Evolutionary conservation across 202 grass and related monocot species (phyloP), one percentile per base, ranked within the genome.

Genomic region (Schoenoplectus triqueter): DNA sequence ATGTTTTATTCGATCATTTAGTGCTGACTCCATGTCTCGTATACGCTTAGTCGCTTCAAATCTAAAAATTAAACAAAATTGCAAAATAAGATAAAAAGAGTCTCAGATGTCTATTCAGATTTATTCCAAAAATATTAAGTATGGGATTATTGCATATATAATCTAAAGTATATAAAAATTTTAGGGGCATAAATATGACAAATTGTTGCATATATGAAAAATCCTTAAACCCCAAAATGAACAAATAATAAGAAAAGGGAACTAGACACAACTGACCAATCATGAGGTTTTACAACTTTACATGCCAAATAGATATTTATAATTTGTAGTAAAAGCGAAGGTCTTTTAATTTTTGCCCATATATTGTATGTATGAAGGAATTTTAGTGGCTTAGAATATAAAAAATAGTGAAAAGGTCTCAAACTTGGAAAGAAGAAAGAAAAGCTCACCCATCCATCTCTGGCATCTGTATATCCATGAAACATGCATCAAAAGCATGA

Each of bases 381-480:
- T 52, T 51, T 73, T 41, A 59, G 17, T 78, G 73, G 11, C 31
- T 31, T 31, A 31, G 31, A 31, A 31, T 31, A 31, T 31, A 1
- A 31, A 31, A 31, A 31, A 31, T 31, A 31, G 31, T 31, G 31
- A 31, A 31, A 31, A 31, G 31, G 31, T 31, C 31, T 31, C 10
- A 75, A 14, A 78, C 14, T 17, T 17, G 9, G 42, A 64, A 20
- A 56, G 20, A 5, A 78, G 57, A 78, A 82, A 76, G 56, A 74
- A 76, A 68, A 5, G 70, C 85, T 82, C 78, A 99, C 96, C 96
- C 96, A 83, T 99, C 96, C 90, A 99, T 99, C 76, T 99, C 96
- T 10, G 96, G 96, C 96, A 99, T 99, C 69, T 99, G 96, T 88
- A 99, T 99, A 81, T 99, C 96, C 96, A 99, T 99, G 85, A 96